Evolutionary conservation across 225 moss, liverwort and hornwort genomes (phyloP).

Genomic region (Climacium dendroides): DNA sequence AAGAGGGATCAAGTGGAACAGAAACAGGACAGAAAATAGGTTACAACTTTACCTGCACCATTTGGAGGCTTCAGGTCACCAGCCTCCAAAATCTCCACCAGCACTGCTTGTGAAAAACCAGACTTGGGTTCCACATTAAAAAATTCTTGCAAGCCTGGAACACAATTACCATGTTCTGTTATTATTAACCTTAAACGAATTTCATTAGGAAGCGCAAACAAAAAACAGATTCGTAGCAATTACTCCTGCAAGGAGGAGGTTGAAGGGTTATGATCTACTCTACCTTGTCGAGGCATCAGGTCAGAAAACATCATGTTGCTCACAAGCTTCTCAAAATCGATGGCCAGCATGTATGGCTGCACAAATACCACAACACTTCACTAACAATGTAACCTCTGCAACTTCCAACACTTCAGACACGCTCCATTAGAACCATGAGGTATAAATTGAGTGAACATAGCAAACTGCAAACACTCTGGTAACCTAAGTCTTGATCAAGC

Average conservation of each 20-base stretch:
- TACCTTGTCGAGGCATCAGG: constrained; percentile 3
- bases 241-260: background rate
- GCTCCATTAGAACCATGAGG: background rate
- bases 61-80: constrained; percentile 15
- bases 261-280: background rate
- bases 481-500: background rate
- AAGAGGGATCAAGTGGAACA: background rate
- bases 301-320: constrained; percentile 32
- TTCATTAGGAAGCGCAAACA: background rate
- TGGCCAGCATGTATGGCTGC: constrained; percentile 48
- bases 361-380: background rate
- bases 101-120: constrained; percentile 5
- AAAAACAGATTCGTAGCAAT: background rate
- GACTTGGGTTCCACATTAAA: constrained; percentile 18
- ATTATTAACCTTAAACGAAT: background rate
- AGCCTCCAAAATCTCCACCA: constrained; percentile 37
- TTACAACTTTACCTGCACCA: constrained; percentile 10
- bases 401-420: background rate
- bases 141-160: constrained; percentile 6
- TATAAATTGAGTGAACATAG: background rate
- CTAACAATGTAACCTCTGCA: background rate
- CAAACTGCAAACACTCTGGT: background rate
- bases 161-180: background rate
- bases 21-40: background rate
- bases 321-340: constrained; percentile 50